These are phyloP conservation scores for Suhomyces faveliae DNA, from an alignment of 805 yeast genomes.

Conservation along the genomic window DNA sequence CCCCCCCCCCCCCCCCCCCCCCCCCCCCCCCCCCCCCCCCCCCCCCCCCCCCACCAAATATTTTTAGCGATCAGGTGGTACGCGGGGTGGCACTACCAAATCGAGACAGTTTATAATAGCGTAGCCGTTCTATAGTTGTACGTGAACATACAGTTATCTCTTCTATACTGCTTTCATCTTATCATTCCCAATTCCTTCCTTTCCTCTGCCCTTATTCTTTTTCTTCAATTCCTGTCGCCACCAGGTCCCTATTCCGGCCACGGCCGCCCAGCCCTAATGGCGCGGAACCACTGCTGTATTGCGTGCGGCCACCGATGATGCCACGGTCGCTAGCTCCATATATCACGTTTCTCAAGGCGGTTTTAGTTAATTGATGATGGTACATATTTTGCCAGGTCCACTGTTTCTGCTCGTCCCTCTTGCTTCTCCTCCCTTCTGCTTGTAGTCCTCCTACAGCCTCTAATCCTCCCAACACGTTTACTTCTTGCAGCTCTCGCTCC, in stretches of 20 bases:
- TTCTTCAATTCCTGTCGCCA: not conserved
- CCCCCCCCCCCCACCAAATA: too few relatives aligned
- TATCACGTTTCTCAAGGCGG: too few relatives aligned
- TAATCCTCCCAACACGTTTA: not conserved
- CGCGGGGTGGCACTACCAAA: too few relatives aligned
- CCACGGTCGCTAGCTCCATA: not conserved
- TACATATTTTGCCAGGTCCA: not conserved
- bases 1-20: too few relatives aligned
- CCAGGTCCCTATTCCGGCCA: not conserved
- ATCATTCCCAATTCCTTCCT: too few relatives aligned
- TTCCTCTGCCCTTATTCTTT: not conserved
- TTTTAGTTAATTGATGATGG: too few relatives aligned
- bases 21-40: too few relatives aligned
- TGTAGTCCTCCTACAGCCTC: not conserved
- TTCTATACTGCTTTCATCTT: too few relatives aligned
- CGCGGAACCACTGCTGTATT: not conserved
- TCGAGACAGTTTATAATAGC: too few relatives aligned
- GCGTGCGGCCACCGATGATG: not conserved
- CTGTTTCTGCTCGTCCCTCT: not conserved
- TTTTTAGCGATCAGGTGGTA: too few relatives aligned
- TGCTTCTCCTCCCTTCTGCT: not conserved
- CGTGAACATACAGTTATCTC: too few relatives aligned
- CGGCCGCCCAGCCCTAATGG: not conserved
- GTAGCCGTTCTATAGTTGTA: too few relatives aligned
- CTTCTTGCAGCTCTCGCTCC: not conserved